Base-by-base conservation (phyloP, 495 filamentous ascomycete species). In the Talaromyces proteolyticus region DNA sequence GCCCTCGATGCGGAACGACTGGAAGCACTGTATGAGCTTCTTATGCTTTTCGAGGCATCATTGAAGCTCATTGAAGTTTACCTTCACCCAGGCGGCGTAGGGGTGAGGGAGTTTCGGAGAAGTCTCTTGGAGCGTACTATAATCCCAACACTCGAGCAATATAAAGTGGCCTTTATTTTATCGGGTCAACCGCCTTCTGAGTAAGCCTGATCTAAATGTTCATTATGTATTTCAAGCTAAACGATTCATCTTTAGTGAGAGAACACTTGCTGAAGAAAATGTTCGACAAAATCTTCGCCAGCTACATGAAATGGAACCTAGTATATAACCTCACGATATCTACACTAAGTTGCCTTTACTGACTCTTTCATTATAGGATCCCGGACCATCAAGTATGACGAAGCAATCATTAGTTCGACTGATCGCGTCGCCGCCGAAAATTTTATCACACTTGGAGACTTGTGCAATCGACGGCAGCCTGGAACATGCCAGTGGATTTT, bases 31-130 rank as follows among this genome's bases (percentile, higher is more conserved):
- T 50, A 42, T 14, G 66, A 69, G 41, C 3, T 63, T 4, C 51
- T 65, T 2, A 16, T 4, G 0, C 56, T 25, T 22, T 64, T 65
- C 29, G 60, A 49, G 4, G 54, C 42, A 12, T 66, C 52, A 0
- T 56, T 64, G 22, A 53, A 57, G 37, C 50, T 59, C 0, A 54
- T 69, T 8, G 66, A 69, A 29, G 11, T 60, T 0, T 64, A 67
- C 22, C 61, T 69, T 21, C 66, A 69, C 24, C 66, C 66, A 0
- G 66, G 63, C 4, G 66, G 66, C 4, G 57, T 66, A 21, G 61
- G 58, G 12, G 52, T 56, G 29, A 36, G 43, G 16, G 59, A 53
- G 20, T 66, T 65, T 43, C 53, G 66, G 25, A 66, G 62, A 19
- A 50, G 49, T 16, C 53, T 69, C 7, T 21, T 68, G 41, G 65